phyloP scores from a whole-genome alignment of 139 green algal genomes.

The Haematococcus lacustris region DNA sequence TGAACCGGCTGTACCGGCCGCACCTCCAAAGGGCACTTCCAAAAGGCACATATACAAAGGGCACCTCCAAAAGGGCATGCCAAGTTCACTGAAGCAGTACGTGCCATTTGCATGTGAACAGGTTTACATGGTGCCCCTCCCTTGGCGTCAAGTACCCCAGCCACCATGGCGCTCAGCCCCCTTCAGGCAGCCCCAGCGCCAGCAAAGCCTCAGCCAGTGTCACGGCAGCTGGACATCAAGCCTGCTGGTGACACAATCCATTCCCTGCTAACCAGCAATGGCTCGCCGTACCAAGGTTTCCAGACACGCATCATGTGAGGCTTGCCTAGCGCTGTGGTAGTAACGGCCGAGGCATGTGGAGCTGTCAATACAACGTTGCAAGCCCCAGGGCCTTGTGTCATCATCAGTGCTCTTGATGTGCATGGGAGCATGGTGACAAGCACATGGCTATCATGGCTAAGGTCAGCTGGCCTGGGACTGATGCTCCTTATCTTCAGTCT shows the following conservation, averaged over 20 bases:
- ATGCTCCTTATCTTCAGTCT: neutral
- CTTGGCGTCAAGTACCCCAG: too few relatives aligned
- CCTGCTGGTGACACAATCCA: slow-evolving; percentile 40
- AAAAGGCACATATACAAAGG: too few relatives aligned
- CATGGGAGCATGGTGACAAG: neutral
- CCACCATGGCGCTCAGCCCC: too few relatives aligned
- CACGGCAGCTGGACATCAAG: slow-evolving; percentile 2
- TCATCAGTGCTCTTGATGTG: neutral
- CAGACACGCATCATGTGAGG: slow-evolving; percentile 81
- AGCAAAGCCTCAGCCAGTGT: neutral
- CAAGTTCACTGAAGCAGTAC: too few relatives aligned
- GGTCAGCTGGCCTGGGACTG: neutral
- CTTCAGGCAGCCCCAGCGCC: slow-evolving; percentile 2
- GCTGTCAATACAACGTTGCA: too few relatives aligned
- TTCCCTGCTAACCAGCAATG: slow-evolving; percentile 75
- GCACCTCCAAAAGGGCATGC: too few relatives aligned
- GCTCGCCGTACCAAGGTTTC: slow-evolving; percentile 81
- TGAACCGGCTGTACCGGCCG: too few relatives aligned
- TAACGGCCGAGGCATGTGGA: too few relatives aligned
- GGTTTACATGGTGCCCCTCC: too few relatives aligned
- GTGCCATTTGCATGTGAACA: too few relatives aligned
- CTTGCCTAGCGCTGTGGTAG: too few relatives aligned
- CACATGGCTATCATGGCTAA: neutral
- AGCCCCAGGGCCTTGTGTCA: neutral
- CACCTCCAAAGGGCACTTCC: too few relatives aligned